phyloP scores from a whole-genome alignment of 345 rosid species.

The Linum lewisii region DNA sequence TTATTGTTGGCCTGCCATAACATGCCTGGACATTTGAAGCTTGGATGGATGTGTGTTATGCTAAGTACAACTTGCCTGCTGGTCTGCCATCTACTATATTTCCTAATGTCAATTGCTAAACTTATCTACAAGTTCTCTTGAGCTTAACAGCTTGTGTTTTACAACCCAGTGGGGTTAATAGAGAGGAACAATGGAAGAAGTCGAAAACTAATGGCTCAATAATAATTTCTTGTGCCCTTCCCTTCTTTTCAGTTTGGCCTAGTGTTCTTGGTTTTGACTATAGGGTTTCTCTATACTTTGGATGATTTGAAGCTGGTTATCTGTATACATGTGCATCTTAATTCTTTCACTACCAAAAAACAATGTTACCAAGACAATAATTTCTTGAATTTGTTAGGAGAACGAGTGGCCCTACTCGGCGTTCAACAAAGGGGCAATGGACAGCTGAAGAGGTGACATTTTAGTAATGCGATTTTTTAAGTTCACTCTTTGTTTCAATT shows the following conservation, averaged over 20 bases:
- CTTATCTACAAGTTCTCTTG: too few relatives aligned
- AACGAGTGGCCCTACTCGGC: conserved; percentile 93
- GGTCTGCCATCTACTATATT: neutral
- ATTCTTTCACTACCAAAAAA: neutral
- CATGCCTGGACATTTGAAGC: neutral
- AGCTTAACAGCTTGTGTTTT: too few relatives aligned
- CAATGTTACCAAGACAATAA: neutral
- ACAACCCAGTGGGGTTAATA: too few relatives aligned
- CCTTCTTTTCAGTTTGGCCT: too few relatives aligned
- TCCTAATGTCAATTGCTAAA: too few relatives aligned
- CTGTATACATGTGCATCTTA: neutral
- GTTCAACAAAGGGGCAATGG: conserved; percentile 98
- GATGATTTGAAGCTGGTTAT: neutral
- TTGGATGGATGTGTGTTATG: neutral
- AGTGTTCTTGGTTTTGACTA: neutral
- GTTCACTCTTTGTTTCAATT: conserved; percentile 1
- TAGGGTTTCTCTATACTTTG: too few relatives aligned
- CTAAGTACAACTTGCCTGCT: neutral
- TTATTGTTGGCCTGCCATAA: neutral
- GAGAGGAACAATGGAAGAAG: too few relatives aligned
- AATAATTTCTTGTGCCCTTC: too few relatives aligned
- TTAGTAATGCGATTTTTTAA: conserved; percentile 5
- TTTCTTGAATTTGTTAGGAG: conserved; percentile 33
- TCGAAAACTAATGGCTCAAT: too few relatives aligned
- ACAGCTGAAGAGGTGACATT: conserved; percentile 86